Evolutionary conservation across 371 early-diverging fungal genomes (phyloP), one percentile per base, ranked within the genome.

Genomic region (Haplosporangium sp.): DNA sequence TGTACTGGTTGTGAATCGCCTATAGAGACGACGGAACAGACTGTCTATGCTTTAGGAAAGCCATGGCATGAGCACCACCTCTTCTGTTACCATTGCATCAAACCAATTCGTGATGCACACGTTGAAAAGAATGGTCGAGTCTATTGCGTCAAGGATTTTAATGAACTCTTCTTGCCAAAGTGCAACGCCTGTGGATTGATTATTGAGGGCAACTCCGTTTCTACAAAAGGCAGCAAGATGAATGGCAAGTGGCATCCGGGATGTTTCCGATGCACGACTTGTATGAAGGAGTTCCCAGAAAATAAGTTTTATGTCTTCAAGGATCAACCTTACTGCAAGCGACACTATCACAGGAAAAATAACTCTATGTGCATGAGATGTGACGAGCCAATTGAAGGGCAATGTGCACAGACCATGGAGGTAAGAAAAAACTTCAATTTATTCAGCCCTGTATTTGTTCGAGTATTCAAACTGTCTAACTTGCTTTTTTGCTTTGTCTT

Each of bases 271-370:
- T 94, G 94, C 85, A 91, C 90, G 84, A 90, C 86, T 0, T 96
- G 96, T 72, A 90, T 86, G 65, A 84, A 83, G 61, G 86, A 91
- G 17, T 96, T 96, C 72, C 94, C 95, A 4, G 94, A 95, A 81
- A 94, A 92, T 72, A 93, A 91, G 40, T 96, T 96, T 69, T 96
- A 95, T 68, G 95, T 95, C 17, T 91, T 88, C 79, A 90, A 93
- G 4, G 89, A 92, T 71, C 85, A 87, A 15, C 96, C 96, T 47
- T 93, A 93, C 66, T 96, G 96, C 79, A 86, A 88, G 55, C 85
- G 91, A 44, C 94, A 95, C 76, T 96, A 95, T 69, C 96, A 96
- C 71, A 89, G 90, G 81, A 71, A 91, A 59, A 95, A 94, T 74
- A 89, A 90, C 45, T 94, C 95, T 13, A 83, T 96, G 40, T 96